These are phyloP conservation scores for Trametes cubensis DNA, from an alignment of 768 basidiomycete species.

Conservation along the genomic window DNA sequence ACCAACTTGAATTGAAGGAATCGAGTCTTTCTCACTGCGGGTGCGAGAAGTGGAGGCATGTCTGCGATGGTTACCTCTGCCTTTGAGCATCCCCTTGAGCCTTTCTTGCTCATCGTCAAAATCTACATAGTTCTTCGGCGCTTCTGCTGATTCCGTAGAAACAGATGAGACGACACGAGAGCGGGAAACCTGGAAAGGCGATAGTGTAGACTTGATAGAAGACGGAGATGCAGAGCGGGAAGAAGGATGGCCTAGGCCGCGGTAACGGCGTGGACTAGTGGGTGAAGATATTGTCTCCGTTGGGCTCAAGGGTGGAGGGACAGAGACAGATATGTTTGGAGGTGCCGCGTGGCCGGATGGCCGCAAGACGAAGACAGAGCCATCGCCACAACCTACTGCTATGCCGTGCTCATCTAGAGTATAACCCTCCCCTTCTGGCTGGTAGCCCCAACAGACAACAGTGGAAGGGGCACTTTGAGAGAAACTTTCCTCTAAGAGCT, in stretches of 20 bases:
- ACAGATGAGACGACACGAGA: conserved; percentile 73
- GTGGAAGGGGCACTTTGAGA: conserved; percentile 7
- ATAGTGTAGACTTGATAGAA: conserved; percentile 34
- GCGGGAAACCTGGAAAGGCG: conserved; percentile 57
- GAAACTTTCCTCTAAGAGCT: conserved; percentile 15
- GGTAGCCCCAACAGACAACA: conserved; percentile 12
- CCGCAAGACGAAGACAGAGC: conserved; percentile 39
- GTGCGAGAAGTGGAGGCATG: conserved; percentile 11
- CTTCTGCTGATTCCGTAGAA: conserved; percentile 70
- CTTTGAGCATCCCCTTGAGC: conserved; percentile 73
- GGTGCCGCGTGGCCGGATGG: conserved; percentile 1
- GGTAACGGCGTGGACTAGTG: conserved; percentile 22
- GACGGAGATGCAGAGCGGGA: conserved; percentile 43
- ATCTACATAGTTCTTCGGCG: conserved; percentile 78
- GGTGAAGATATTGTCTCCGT: conserved; percentile 17
- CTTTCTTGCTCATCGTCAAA: conserved; percentile 80
- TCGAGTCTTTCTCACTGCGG: conserved; percentile 9
- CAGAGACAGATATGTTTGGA: conserved; percentile 6
- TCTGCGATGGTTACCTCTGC: conserved; percentile 44
- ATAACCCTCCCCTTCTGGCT: neutral
- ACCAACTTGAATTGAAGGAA: neutral
- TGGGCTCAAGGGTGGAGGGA: neutral
- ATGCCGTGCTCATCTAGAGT: conserved; percentile 23
- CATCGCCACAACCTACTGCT: conserved; percentile 42
- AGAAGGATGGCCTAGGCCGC: conserved; percentile 18